Base-by-base conservation (phyloP, 495 filamentous ascomycete species). In the Entonaema liquescens region DNA sequence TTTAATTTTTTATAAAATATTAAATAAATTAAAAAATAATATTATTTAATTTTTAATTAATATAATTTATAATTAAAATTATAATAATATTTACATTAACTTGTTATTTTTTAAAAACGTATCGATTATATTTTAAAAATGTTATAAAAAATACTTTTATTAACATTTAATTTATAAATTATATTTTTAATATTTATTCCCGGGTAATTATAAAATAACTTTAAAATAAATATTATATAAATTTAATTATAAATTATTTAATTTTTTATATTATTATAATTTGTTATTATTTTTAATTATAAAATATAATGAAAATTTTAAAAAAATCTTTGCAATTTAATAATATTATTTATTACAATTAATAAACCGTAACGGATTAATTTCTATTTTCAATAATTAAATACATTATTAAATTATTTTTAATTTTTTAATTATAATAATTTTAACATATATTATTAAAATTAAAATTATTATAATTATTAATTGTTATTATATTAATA, bases 61-160 rank as follows among this genome's bases (percentile, higher is more conserved):
- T 42, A 42, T 42, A 42, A 42, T 42, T 42, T 42, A 42, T 42
- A 42, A 42, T 42, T 42, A 42, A 42, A 42, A 42, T 17, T 42
- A 42, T 17, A 42, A 42, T 42, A 13, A 13, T 42, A 42, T 42
- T 42, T 42, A 31, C 7, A 31, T 31, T 31, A 31, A 3, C 29
- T 31, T 31, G 7, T 31, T 3, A 31, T 31, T 31, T 31, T 31
- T 31, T 31, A 31, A 31, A 3, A 31, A 31, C 29, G 29, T 3
- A 31, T 31, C 7, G 7, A 31, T 31, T 31, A 31, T 31, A 31
- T 31, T 31, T 31, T 31, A 31, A 31, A 31, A 31, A 31, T 31
- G 7, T 31, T n/a, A n/a, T n/a, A n/a, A n/a, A 31, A 31, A 31
- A 31, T 31, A 31, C 7, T 31, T 31, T 31, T 31, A 31, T 31